Conservation (phyloP, 1,139 yeast genomes). For the Yamadazyma jaroonii region DNA sequence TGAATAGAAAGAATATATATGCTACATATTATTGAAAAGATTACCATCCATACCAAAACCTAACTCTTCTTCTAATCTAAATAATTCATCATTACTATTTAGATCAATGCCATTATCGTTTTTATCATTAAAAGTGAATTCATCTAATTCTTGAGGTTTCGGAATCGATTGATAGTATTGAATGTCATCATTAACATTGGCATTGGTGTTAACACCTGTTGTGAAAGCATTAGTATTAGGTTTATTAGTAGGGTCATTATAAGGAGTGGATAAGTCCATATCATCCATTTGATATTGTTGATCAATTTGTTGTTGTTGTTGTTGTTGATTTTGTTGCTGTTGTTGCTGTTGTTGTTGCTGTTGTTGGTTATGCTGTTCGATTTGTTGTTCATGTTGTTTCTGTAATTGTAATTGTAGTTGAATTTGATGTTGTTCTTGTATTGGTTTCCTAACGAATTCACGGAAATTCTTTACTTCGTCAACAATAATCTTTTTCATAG, state of each 20-base stretch:
- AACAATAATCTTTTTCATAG: constrained; percentile 73
- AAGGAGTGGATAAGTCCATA: constrained; percentile 18
- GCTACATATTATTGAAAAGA: constrained; percentile 6
- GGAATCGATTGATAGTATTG: constrained; percentile 39
- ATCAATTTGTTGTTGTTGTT: constrained; percentile 40
- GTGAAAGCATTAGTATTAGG: constrained; percentile 11
- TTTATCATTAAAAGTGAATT: constrained; percentile 33
- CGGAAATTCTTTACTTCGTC: constrained; percentile 82
- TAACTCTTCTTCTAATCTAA: constrained; percentile 44
- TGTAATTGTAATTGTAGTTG: constrained; percentile 38
- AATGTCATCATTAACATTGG: constrained; percentile 21
- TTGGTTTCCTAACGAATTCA: constrained; percentile 75
- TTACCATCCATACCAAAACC: constrained; percentile 48
- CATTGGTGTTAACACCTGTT: constrained; percentile 32
- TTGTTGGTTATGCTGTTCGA: constrained; percentile 52
- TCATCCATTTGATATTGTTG: constrained; percentile 44
- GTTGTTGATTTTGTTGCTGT: constrained; percentile 27
- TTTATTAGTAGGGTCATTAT: constrained; percentile 10
- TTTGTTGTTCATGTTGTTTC: constrained; percentile 29
- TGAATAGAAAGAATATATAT: background rate
- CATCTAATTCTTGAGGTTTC: constrained; percentile 48
- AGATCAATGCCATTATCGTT: constrained; percentile 5
- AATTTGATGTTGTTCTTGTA: constrained; percentile 60
- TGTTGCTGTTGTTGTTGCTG: constrained; percentile 35
- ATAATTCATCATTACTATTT: constrained; percentile 25